Percentiles rank a stretch among this genome's conserved stretches.
These are phyloP conservation scores for Rhodomyrtus psidioides DNA, from an alignment of 441 rosid genomes.

Conservation along the genomic window DNA sequence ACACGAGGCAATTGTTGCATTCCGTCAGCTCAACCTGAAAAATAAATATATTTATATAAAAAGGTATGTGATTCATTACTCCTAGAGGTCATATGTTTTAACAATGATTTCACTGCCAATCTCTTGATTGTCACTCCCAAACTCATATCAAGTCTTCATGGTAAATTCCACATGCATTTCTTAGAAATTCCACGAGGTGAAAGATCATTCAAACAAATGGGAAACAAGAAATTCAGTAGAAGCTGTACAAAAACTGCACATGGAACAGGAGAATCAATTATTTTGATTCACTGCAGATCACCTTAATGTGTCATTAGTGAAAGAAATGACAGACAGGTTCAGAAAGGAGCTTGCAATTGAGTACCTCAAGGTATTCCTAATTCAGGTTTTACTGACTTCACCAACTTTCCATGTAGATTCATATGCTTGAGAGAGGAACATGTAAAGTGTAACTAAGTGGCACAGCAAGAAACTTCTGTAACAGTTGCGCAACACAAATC, in stretches of 20 bases:
- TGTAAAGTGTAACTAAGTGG: background rate
- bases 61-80: background rate
- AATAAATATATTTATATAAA: background rate
- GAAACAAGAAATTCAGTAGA: background rate
- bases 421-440: background rate
- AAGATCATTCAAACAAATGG: background rate
- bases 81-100: background rate
- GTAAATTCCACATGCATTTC: background rate
- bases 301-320: background rate
- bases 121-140: background rate
- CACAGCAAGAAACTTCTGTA: background rate
- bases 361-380: background rate
- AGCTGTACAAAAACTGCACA: background rate
- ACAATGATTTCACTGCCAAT: background rate
- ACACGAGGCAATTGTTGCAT: slow-evolving; percentile 72
- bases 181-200: background rate
- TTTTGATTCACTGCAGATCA: background rate
- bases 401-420: background rate
- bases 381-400: background rate
- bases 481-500: background rate
- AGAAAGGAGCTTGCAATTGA: background rate
- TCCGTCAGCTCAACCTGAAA: slow-evolving; percentile 51
- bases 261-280: background rate
- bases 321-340: background rate
- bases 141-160: background rate